These are phyloP conservation scores for Calonectria ilicicola DNA, from an alignment of 2,329 filamentous ascomycete genomes.

Conservation along the genomic window DNA sequence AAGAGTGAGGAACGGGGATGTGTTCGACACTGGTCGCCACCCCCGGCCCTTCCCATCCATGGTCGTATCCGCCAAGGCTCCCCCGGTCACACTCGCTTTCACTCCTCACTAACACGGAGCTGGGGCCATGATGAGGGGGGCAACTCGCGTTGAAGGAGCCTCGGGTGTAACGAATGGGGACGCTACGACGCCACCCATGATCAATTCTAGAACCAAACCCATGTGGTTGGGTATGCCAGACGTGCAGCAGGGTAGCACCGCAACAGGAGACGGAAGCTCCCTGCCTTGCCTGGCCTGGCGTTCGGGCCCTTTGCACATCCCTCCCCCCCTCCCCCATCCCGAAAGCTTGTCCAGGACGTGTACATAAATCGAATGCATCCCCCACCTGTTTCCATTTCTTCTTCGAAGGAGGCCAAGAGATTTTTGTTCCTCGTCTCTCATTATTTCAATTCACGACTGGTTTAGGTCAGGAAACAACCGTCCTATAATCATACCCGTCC, in stretches of 20 bases:
- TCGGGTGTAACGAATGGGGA: constrained; percentile 19
- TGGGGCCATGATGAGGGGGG: neutral
- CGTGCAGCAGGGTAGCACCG: neutral
- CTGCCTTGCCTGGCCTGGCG: constrained; percentile 1
- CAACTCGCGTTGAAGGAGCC: constrained; percentile 3
- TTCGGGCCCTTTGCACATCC: neutral
- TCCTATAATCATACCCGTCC: constrained; percentile 1
- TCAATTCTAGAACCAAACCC: constrained; percentile 27
- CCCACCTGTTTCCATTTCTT: constrained; percentile 6
- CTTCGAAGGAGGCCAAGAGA: constrained; percentile 17
- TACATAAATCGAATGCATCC: constrained; percentile 21
- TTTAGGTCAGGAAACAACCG: neutral
- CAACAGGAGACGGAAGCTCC: constrained; percentile 13
- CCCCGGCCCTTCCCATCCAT: neutral
- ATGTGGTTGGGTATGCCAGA: constrained; percentile 16
- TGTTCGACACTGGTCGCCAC: neutral
- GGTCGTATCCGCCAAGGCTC: constrained; percentile 11
- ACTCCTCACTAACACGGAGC: constrained; percentile 7
- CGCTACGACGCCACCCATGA: constrained; percentile 8
- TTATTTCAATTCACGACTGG: neutral
- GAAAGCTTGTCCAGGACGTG: constrained; percentile 15
- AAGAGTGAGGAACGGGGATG: neutral
- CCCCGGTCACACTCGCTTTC: constrained; percentile 11
- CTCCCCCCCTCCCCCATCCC: constrained; percentile 8
- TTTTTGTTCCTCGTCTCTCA: constrained; percentile 12